Evolutionary conservation across 164 flowering plant species (phyloP).

Genomic region (Kalanchoe fedtschenkoi): DNA sequence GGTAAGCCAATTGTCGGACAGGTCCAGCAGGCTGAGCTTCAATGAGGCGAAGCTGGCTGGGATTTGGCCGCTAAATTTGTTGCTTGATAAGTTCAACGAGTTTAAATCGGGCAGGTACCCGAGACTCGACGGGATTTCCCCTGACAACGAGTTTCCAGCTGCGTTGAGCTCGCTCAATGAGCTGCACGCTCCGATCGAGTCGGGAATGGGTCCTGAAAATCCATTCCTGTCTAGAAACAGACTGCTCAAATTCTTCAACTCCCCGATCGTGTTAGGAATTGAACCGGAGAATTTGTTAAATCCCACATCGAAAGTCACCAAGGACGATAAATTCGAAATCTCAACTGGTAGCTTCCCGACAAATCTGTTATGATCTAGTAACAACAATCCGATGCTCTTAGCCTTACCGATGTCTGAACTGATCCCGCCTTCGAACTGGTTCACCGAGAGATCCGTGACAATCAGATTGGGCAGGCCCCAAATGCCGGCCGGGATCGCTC

Average conservation of each 20-base stretch:
- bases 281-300: neutral
- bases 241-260: conserved; percentile 3
- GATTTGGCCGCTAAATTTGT: conserved; percentile 1
- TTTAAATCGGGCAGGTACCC: conserved; percentile 1
- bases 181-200: conserved; percentile 1
- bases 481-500: conserved; percentile 51
- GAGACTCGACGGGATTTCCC: conserved; percentile 1
- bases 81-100: conserved; percentile 7
- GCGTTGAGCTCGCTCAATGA: conserved; percentile 4
- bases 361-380: conserved; percentile 28
- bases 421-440: conserved; percentile 53
- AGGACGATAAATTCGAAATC: neutral
- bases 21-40: neutral
- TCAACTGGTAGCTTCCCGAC: conserved; percentile 27
- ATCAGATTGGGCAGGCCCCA: conserved; percentile 64
- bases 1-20: neutral
- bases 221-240: neutral
- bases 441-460: conserved; percentile 43
- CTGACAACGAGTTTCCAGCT: conserved; percentile 1
- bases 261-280: conserved; percentile 5
- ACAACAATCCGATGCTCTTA: conserved; percentile 21
- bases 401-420: conserved; percentile 47
- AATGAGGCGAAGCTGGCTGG: neutral
- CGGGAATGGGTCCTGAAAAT: conserved; percentile 6
- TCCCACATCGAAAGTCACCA: neutral